Evolutionary conservation across 768 basidiomycete species (phyloP).

Genomic region (Leucocoprinus sp.): DNA sequence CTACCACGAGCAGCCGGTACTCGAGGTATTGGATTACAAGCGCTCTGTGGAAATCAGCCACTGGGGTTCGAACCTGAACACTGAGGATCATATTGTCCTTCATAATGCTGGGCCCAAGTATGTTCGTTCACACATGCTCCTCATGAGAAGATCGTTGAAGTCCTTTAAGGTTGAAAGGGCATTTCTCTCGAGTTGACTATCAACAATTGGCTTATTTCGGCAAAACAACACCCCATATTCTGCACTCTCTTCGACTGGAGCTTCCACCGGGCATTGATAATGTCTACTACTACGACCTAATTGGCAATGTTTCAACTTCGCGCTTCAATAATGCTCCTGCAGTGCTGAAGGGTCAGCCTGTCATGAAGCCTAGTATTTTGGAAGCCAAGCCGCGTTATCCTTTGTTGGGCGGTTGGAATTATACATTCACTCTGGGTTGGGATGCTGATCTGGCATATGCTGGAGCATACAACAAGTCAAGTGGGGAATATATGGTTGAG

Average conservation of each 20-base stretch:
- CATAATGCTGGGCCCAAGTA: slow-evolving; percentile 87
- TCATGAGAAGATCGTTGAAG: slow-evolving; percentile 9
- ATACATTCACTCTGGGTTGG: slow-evolving; percentile 90
- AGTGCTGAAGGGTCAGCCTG: slow-evolving; percentile 44
- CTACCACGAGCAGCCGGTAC: slow-evolving; percentile 70
- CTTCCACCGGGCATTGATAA: slow-evolving; percentile 79
- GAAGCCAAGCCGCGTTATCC: slow-evolving; percentile 90
- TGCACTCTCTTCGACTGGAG: slow-evolving; percentile 66
- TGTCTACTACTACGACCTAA: slow-evolving; percentile 84
- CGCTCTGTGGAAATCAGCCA: slow-evolving; percentile 89
- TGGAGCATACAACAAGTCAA: slow-evolving; percentile 52
- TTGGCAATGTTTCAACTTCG: slow-evolving; percentile 97
- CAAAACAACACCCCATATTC: slow-evolving; percentile 55
- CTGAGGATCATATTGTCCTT: slow-evolving; percentile 81
- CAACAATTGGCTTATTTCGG: slow-evolving; percentile 70
- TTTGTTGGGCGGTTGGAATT: slow-evolving; percentile 95
- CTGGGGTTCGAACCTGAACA: slow-evolving; percentile 93
- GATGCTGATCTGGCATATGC: slow-evolving; percentile 79
- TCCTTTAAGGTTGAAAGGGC: slow-evolving; percentile 72
- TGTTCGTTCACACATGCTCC: slow-evolving; percentile 26
- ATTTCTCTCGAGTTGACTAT: slow-evolving; percentile 88
- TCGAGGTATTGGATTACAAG: slow-evolving; percentile 64
- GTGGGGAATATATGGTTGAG: slow-evolving; percentile 61
- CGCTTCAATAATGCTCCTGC: slow-evolving; percentile 66
- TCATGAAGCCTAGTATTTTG: slow-evolving; percentile 54